Evolutionary conservation across 2,329 filamentous ascomycete species (phyloP).

Genomic region (Aureobasidium melanogenum): DNA sequence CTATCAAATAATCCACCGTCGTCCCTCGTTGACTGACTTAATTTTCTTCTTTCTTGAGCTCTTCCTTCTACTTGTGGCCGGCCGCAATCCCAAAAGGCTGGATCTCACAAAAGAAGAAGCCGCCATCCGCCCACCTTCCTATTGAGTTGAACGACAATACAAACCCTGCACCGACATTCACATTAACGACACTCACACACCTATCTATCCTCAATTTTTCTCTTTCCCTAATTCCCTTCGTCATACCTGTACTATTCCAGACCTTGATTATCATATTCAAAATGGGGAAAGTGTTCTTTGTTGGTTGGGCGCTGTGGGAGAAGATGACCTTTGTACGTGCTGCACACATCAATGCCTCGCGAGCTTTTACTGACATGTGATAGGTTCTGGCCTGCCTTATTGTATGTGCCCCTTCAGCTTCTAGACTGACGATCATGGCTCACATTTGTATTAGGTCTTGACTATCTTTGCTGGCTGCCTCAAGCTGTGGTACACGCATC

Average conservation of each 20-base stretch:
- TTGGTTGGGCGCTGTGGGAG: constrained; percentile 70
- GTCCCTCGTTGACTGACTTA: constrained; percentile 1
- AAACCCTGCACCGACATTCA: neutral
- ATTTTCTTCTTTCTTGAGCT: neutral
- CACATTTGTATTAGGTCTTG: constrained; percentile 34
- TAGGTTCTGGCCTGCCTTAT: constrained; percentile 68
- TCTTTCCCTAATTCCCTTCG: neutral
- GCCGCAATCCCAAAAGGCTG: neutral
- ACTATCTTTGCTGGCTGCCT: constrained; percentile 60
- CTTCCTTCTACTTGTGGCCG: neutral
- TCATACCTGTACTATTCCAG: neutral
- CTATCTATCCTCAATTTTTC: neutral
- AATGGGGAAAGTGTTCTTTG: constrained; percentile 31
- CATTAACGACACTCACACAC: neutral
- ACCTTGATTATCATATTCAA: neutral
- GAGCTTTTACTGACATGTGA: constrained; percentile 3
- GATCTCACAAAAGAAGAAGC: neutral
- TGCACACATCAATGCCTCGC: neutral
- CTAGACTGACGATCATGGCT: neutral
- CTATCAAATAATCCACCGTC: neutral
- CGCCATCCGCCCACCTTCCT: neutral
- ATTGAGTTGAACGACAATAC: neutral
- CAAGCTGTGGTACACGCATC: constrained; percentile 48
- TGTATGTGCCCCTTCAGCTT: constrained; percentile 27
- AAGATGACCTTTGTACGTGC: constrained; percentile 77